Percentiles rank a stretch among this genome's conserved stretches.
Conservation (phyloP, 2,329 filamentous ascomycete species). For the Aureobasidium melanogenum region DNA sequence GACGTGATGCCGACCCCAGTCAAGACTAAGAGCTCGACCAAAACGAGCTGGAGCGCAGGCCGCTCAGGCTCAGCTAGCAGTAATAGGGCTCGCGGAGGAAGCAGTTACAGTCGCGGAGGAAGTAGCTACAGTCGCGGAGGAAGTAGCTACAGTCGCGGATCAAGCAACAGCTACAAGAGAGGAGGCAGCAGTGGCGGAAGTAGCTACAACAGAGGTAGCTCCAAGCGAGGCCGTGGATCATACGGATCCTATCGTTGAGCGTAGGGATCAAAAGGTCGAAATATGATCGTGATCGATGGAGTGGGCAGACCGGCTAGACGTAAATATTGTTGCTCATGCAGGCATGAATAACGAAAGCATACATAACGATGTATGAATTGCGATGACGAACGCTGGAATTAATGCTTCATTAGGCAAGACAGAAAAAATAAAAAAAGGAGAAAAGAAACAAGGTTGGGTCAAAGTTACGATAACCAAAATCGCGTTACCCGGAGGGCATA, state of each 20-base stretch:
- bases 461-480: not conserved
- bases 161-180: not conserved
- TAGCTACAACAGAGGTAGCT: not conserved
- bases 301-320: too few species aligned
- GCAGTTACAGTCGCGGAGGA: not conserved
- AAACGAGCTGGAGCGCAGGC: not conserved
- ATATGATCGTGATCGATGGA: too few species aligned
- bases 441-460: too few species aligned
- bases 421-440: not conserved
- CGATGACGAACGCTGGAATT: not conserved
- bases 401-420: not conserved
- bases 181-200: not conserved
- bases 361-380: not conserved
- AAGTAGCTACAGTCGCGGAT: not conserved
- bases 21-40: not conserved
- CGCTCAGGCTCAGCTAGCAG: not conserved
- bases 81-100: not conserved
- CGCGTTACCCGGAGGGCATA: not conserved
- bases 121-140: not conserved
- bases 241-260: not conserved
- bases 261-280: not conserved
- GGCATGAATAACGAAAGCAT: not conserved
- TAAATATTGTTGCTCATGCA: not conserved
- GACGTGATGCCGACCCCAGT: not conserved
- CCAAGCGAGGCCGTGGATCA: not conserved